Conservation (phyloP, 2,329 filamentous ascomycete genomes). For the Blastomyces parvus region DNA sequence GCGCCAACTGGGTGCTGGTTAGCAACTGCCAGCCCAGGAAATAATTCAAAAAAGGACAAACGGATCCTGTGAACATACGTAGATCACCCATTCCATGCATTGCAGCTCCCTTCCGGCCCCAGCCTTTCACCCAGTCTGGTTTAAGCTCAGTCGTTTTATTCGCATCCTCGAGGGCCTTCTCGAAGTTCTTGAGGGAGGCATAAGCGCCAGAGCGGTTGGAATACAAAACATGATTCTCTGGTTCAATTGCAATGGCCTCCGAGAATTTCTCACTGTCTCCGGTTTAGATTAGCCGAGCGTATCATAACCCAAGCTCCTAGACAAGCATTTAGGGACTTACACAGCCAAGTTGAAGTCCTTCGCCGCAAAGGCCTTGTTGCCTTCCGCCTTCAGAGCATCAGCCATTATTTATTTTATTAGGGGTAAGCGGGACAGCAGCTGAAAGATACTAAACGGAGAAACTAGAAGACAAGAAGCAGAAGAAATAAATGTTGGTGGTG, state of each 20-base stretch:
- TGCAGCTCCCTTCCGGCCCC: constrained; percentile 85
- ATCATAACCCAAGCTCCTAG: neutral
- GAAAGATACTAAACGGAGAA: constrained; percentile 3
- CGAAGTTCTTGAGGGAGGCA: constrained; percentile 82
- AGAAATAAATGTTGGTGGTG: constrained; percentile 3
- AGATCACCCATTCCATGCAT: constrained; percentile 81
- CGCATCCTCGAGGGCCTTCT: constrained; percentile 76
- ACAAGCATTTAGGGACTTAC: constrained; percentile 49
- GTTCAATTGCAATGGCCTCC: constrained; percentile 79
- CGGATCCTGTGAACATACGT: constrained; percentile 32
- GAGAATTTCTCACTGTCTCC: constrained; percentile 77
- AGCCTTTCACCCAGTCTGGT: constrained; percentile 96
- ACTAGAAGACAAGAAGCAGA: neutral
- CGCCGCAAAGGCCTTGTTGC: constrained; percentile 96
- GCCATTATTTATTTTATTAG: constrained; percentile 47
- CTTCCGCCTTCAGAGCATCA: constrained; percentile 85
- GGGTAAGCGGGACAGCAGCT: constrained; percentile 6
- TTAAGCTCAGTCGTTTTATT: constrained; percentile 90
- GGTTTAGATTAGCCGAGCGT: constrained; percentile 8
- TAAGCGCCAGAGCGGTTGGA: constrained; percentile 87
- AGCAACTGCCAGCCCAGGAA: neutral
- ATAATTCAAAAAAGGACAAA: constrained; percentile 16
- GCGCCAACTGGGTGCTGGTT: constrained; percentile 51
- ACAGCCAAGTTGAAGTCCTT: constrained; percentile 95
- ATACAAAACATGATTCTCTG: constrained; percentile 90